A percentile compares a stretch with the other conserved stretches of the same genome.
phyloP scores from a whole-genome alignment of 164 flowering plant species.

The Platanus orientalis region DNA sequence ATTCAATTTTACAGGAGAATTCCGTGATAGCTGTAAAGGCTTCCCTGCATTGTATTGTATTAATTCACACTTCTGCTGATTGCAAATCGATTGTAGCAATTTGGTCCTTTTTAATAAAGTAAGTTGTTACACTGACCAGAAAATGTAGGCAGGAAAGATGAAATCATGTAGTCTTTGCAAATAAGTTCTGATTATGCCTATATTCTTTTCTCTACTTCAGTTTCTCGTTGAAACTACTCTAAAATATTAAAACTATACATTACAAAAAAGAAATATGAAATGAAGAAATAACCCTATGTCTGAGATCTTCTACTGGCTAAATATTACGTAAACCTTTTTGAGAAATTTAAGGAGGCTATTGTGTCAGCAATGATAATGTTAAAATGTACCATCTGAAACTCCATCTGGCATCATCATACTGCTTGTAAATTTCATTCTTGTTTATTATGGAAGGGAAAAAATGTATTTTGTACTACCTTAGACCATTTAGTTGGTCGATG shows the following conservation, averaged over 20 bases:
- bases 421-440: background rate
- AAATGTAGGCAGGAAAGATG: conserved; percentile 9
- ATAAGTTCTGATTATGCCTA: conserved; percentile 1
- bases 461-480: no score
- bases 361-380: background rate
- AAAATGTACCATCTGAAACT: background rate
- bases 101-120: conserved; percentile 14
- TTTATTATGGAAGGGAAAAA: background rate
- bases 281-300: background rate
- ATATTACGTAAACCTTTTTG: background rate
- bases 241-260: background rate
- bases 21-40: background rate
- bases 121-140: background rate
- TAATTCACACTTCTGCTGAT: conserved; percentile 16
- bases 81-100: conserved; percentile 15
- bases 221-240: background rate
- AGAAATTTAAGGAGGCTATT: background rate
- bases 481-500: no score
- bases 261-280: background rate
- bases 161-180: conserved; percentile 3
- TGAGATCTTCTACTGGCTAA: background rate
- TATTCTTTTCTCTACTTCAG: background rate
- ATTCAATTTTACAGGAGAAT: conserved; percentile 7
- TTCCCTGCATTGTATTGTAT: conserved; percentile 5
- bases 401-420: background rate